phyloP scores from a whole-genome alignment of 345 rosid genomes.

The Eucalyptus erythrocorys region DNA sequence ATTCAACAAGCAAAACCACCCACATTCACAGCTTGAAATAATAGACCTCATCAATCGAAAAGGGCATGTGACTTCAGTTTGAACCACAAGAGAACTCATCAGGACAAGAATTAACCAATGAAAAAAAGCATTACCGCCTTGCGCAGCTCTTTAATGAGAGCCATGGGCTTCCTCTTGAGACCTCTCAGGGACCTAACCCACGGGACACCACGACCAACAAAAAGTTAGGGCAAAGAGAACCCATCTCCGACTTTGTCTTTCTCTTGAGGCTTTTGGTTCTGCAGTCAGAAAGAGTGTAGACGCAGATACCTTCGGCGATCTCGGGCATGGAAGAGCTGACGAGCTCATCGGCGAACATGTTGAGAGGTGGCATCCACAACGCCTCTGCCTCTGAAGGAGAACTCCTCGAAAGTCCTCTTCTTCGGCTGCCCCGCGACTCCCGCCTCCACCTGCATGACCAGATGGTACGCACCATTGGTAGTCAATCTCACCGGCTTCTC shows the following conservation, averaged over 20 bases:
- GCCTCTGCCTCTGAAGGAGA: too few relatives aligned
- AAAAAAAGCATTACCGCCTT: conserved; percentile 38
- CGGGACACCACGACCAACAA: background rate
- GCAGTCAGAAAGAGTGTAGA: background rate
- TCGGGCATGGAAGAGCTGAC: conserved; percentile 77
- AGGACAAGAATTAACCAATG: background rate
- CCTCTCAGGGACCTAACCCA: conserved; percentile 75
- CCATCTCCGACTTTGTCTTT: background rate
- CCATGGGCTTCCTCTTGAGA: conserved; percentile 74
- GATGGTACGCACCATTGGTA: background rate
- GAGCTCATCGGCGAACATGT: conserved; percentile 86
- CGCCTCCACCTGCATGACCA: background rate
- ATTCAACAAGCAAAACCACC: background rate
- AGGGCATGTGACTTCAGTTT: background rate
- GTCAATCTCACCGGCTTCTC: background rate
- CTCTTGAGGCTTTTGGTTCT: background rate
- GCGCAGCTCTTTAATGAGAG: conserved; percentile 65
- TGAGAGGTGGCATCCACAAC: too few relatives aligned
- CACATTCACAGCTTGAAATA: background rate
- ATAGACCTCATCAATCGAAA: background rate
- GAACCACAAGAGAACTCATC: background rate
- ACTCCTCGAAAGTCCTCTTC: conserved; percentile 52
- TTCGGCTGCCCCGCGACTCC: conserved; percentile 19
- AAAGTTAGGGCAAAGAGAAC: background rate
- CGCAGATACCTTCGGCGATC: conserved; percentile 68